These are phyloP conservation scores for Pogostemon cablin DNA, from an alignment of 257 asterid genomes.

Conservation along the genomic window DNA sequence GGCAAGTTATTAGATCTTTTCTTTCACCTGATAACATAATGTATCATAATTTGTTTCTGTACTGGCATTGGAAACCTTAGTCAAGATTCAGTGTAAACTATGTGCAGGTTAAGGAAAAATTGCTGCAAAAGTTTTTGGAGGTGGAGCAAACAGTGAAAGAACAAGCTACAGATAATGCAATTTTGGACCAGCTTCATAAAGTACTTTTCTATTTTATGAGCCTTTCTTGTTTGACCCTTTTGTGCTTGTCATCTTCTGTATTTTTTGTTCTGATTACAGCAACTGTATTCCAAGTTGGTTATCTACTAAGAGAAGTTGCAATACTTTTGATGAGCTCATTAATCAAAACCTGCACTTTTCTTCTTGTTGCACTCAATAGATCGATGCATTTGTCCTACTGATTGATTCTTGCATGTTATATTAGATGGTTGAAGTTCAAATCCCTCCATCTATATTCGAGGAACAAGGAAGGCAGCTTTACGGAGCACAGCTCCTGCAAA, in stretches of 20 bases:
- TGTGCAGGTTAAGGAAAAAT: conserved; percentile 73
- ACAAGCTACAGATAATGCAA: conserved; percentile 96
- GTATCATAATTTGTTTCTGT: not conserved
- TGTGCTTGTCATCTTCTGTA: not conserved
- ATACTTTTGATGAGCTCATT: not conserved
- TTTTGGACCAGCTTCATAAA: conserved; percentile 79
- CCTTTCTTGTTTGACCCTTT: conserved; percentile 3
- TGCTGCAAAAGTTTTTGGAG: conserved; percentile 73
- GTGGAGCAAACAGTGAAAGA: conserved; percentile 92
- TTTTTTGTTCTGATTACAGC: not conserved
- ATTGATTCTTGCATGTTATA: conserved; percentile 26
- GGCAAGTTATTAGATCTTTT: conserved; percentile 45
- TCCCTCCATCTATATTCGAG: conserved; percentile 88
- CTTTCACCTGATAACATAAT: conserved; percentile 12
- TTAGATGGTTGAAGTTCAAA: conserved; percentile 85
- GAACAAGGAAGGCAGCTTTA: conserved; percentile 98
- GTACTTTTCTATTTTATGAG: conserved; percentile 40
- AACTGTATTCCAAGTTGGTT: not conserved
- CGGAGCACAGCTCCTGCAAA: conserved; percentile 90
- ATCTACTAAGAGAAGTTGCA: conserved; percentile 14
- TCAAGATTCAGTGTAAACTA: conserved; percentile 5
- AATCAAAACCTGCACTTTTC: not conserved
- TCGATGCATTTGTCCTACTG: conserved; percentile 5
- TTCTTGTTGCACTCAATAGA: not conserved
- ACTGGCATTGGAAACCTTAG: conserved; percentile 9